phyloP scores from a whole-genome alignment of 75 land plant genomes.

The Sequoiadendron giganteum region DNA sequence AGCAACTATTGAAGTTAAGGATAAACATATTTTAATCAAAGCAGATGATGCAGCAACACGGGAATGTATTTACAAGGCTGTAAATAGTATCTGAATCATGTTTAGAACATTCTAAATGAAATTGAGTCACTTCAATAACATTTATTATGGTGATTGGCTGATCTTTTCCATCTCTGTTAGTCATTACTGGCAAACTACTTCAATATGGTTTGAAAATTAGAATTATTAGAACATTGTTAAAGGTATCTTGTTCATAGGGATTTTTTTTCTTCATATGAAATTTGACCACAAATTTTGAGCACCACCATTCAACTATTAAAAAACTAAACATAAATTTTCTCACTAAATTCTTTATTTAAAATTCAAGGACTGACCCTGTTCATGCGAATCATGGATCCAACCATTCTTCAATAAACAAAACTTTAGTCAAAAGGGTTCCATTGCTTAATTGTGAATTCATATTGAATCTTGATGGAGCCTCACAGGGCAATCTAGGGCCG shows the following conservation, averaged over 20 bases:
- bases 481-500: too few species aligned
- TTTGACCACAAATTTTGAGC: neutral
- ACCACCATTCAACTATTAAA: too few species aligned
- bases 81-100: neutral
- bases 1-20: conserved; percentile 2
- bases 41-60: neutral
- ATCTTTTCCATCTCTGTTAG: neutral
- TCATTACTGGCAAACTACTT: neutral
- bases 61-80: neutral
- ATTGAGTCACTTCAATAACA: neutral
- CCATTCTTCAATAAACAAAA: too few species aligned
- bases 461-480: too few species aligned
- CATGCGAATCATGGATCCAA: too few species aligned
- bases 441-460: too few species aligned
- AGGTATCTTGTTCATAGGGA: neutral
- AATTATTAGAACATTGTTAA: neutral
- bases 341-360: too few species aligned
- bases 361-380: too few species aligned
- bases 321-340: too few species aligned
- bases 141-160: neutral
- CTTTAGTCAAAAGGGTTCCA: too few species aligned
- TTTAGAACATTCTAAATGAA: neutral
- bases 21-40: neutral
- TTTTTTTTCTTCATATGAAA: neutral
- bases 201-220: neutral